A percentile compares a stretch with the other conserved stretches of the same genome.
phyloP scores from a whole-genome alignment of 192 early-diverging fungal species.

The Backusella tuberculispora region DNA sequence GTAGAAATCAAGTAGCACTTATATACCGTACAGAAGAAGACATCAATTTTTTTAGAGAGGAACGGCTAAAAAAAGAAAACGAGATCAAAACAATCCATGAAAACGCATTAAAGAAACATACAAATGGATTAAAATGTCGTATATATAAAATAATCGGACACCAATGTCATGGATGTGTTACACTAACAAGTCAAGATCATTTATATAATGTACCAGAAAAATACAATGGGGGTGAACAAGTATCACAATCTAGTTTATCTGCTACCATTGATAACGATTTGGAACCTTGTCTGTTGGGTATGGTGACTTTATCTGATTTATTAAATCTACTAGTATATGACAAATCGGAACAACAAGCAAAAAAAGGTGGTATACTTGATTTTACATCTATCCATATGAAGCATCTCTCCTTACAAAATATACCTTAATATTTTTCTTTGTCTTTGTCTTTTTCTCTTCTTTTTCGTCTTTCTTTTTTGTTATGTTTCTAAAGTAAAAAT shows the following conservation, averaged over 20 bases:
- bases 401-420: neutral
- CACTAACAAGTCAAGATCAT: neutral
- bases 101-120: conserved; percentile 3
- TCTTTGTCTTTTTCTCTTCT: too few species aligned
- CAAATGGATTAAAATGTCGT: neutral
- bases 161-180: neutral
- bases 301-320: neutral
- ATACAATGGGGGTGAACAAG: neutral
- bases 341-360: neutral
- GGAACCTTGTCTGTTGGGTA: conserved; percentile 2
- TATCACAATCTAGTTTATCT: neutral
- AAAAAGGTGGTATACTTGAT: neutral
- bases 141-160: neutral
- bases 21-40: conserved; percentile 9
- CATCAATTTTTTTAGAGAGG: neutral
- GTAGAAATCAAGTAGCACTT: neutral
- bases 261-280: neutral
- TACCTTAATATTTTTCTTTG: too few species aligned
- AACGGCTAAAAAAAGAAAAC: neutral
- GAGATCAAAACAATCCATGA: neutral
- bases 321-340: neutral
- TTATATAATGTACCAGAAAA: neutral
- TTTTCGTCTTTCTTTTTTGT: too few species aligned
- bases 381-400: conserved; percentile 4
- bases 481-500: too few species aligned